Percentiles rank a stretch among this genome's conserved stretches.
Conservation (phyloP, 768 basidiomycete genomes). For the Termitomyces sp. region DNA sequence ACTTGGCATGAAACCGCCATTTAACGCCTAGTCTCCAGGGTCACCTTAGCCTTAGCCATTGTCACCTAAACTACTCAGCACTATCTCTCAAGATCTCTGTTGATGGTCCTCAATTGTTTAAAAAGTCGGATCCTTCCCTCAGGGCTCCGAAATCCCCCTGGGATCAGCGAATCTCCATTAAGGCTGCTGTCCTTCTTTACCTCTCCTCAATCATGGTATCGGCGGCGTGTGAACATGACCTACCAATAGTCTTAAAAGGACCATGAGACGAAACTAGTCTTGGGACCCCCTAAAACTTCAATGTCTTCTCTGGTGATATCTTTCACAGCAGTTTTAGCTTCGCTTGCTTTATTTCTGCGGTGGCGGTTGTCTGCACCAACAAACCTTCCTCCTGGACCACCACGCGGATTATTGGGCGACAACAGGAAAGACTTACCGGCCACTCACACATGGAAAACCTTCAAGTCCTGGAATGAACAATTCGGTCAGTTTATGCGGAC, state of each 20-base stretch:
- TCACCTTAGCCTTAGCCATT: too few relatives aligned
- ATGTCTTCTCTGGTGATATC: not conserved
- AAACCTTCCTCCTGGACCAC: conserved; percentile 4
- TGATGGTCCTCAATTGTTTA: too few relatives aligned
- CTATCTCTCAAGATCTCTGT: too few relatives aligned
- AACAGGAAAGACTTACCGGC: conserved; percentile 4
- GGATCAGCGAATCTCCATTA: too few relatives aligned
- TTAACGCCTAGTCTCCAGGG: too few relatives aligned
- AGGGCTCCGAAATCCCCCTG: too few relatives aligned
- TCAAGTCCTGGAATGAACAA: conserved; percentile 14
- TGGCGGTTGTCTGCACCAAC: not conserved
- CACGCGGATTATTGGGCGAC: not conserved
- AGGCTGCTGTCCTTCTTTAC: too few relatives aligned
- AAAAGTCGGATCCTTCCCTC: too few relatives aligned
- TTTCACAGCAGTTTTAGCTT: not conserved
- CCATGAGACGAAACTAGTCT: too few relatives aligned
- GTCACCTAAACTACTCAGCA: too few relatives aligned
- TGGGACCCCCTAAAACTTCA: not conserved
- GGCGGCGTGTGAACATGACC: not conserved
- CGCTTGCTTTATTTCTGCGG: not conserved
- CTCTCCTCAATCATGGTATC: not conserved
- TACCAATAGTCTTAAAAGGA: too few relatives aligned
- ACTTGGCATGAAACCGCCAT: too few relatives aligned
- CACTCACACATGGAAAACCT: conserved; percentile 16
- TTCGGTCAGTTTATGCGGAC: conserved; percentile 10